These are phyloP conservation scores for Claviceps arundinis DNA, from an alignment of 2,329 filamentous ascomycete genomes.

Conservation along the genomic window DNA sequence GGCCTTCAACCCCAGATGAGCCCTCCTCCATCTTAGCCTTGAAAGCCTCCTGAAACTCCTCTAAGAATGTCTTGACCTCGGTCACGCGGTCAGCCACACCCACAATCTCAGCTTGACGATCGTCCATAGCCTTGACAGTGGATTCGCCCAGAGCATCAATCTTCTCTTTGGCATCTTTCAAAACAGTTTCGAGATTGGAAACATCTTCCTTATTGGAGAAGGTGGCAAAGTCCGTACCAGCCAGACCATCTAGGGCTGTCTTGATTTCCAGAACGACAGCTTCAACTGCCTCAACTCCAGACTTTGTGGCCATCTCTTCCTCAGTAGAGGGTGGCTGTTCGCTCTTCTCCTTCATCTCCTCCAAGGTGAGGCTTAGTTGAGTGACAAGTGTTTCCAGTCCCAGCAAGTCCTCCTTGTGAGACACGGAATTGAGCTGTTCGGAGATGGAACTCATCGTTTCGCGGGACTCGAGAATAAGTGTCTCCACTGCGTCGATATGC, in stretches of 20 bases:
- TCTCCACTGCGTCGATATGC: conserved; percentile 53
- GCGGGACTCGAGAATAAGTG: conserved; percentile 56
- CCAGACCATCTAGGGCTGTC: conserved; percentile 58
- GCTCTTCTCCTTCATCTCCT: conserved; percentile 55
- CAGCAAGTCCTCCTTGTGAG: conserved; percentile 66
- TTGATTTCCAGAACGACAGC: conserved; percentile 79
- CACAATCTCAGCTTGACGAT: conserved; percentile 71
- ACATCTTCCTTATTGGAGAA: conserved; percentile 68
- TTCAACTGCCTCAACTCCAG: conserved; percentile 69
- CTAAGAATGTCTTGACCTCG: conserved; percentile 64
- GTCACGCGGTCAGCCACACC: conserved; percentile 64
- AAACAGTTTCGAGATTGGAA: conserved; percentile 44
- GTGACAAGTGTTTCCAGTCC: conserved; percentile 66
- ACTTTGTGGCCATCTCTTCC: conserved; percentile 60
- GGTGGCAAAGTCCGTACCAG: conserved; percentile 54
- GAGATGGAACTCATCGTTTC: conserved; percentile 56
- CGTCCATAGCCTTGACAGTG: conserved; percentile 67
- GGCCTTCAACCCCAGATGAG: conserved; percentile 54
- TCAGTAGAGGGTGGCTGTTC: conserved; percentile 37
- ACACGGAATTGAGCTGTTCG: conserved; percentile 53
- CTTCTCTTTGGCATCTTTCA: conserved; percentile 60
- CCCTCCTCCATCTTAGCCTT: conserved; percentile 67
- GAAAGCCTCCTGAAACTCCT: conserved; percentile 65
- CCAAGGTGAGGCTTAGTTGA: conserved; percentile 61
- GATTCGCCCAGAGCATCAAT: conserved; percentile 55